Evolutionary conservation across 1,139 yeast species (phyloP), one percentile per base, ranked within the genome.

Genomic region (Zygoascus meyerae): DNA sequence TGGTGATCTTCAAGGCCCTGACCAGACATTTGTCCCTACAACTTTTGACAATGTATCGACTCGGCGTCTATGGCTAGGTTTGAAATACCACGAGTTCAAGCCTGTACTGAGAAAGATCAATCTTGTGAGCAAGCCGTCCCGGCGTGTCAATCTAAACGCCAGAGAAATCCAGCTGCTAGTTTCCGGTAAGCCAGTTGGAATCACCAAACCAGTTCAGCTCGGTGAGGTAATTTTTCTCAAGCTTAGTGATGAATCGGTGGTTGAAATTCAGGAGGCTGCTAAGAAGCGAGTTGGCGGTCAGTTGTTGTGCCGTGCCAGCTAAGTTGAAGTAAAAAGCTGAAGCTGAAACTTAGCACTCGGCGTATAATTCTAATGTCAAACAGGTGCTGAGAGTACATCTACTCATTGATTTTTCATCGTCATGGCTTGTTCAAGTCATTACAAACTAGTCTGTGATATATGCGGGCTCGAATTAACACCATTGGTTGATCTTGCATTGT

Each of bases 1-100:
- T 58, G 99, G 98, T 3, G 84, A 94, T n/a, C 72, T 79, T 3
- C 66, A 75, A n/a, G 97, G 97, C 1, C 98, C 98, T 14, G 97
- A 94, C 64, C 60, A 60, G 32, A 68, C 62, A 11, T 83, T 86
- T 14, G 80, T 79, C 0, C 95, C 89, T 34, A 87, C 86, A 28
- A 89, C 97, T 0, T 89, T 83, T 37, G 95, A 86, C 63, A 90
- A 92, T 62, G 79, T 92, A 40, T 70, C 95, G 14, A 78, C 94
- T 1, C 79, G 98, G 61, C 77, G 95, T 57, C 74, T 92, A 50
- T 92, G 98, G 99, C 67, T 92, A 16, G 95, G 90, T 1, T 72
- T 92, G 62, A 92, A 92, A 63, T 92, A 94, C 66, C 79, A 95
- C 62, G 80, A 86, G 56, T 81, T 83, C 61, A 72, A 73, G 53